phyloP scores from a whole-genome alignment of 1,139 yeast genomes.

The Debaryomycetaceae sp. region DNA sequence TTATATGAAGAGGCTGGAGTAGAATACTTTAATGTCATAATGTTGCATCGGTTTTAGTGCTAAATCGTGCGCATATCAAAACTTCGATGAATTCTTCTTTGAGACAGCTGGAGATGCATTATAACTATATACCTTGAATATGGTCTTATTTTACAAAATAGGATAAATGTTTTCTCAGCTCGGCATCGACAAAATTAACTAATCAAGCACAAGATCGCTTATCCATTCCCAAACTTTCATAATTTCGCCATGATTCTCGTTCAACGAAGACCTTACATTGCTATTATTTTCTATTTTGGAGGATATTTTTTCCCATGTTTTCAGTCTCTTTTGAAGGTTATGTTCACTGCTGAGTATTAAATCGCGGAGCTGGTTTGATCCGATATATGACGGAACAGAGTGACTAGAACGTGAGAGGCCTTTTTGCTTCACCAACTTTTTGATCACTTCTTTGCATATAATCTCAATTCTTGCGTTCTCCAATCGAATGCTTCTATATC shows the following conservation, averaged over 20 bases:
- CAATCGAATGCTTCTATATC: slow-evolving; percentile 28
- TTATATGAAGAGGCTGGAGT: too few species aligned
- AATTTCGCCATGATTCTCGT: slow-evolving; percentile 82
- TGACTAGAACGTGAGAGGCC: slow-evolving; percentile 22
- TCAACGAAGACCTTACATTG: slow-evolving; percentile 55
- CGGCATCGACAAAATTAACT: background rate
- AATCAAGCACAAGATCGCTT: slow-evolving; percentile 32
- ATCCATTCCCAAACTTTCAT: slow-evolving; percentile 92
- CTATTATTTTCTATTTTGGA: slow-evolving; percentile 62
- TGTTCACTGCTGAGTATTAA: slow-evolving; percentile 50
- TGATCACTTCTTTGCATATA: slow-evolving; percentile 42
- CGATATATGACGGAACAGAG: slow-evolving; percentile 46
- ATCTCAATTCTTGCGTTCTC: slow-evolving; percentile 31
- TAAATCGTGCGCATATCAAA: too few species aligned
- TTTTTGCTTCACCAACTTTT: slow-evolving; percentile 42
- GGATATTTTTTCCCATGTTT: slow-evolving; percentile 64
- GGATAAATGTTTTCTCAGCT: background rate
- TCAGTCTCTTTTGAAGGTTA: slow-evolving; percentile 39
- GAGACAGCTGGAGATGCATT: background rate
- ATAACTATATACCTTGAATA: slow-evolving; percentile 1
- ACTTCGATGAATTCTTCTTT: background rate
- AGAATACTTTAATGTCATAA: too few species aligned
- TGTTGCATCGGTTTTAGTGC: too few species aligned
- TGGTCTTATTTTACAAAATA: background rate
- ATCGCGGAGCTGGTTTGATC: slow-evolving; percentile 77